Evolutionary conservation across 345 rosid species (phyloP).

Genomic region (Dipteronia dyeriana): DNA sequence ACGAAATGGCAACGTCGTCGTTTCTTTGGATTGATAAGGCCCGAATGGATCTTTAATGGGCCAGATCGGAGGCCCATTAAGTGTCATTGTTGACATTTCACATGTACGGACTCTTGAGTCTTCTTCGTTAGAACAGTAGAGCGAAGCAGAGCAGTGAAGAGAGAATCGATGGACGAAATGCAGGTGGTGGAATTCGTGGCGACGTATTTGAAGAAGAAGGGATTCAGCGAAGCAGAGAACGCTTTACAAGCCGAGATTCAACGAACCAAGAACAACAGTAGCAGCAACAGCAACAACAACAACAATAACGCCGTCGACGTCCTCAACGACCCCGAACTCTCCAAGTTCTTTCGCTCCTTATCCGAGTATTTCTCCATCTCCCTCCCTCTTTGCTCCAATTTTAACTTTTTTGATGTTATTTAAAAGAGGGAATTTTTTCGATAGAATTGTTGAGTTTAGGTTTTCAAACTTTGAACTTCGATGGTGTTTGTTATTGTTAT

Average conservation of each 20-base stretch:
- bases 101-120: no score
- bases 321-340: slow-evolving; percentile 71
- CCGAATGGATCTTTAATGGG: no score
- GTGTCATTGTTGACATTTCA: no score
- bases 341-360: slow-evolving; percentile 68
- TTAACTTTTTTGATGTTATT: not conserved
- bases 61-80: no score
- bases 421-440: not conserved
- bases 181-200: slow-evolving; percentile 58
- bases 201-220: slow-evolving; percentile 86
- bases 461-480: not conserved
- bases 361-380: slow-evolving; percentile 49
- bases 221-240: slow-evolving; percentile 65
- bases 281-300: slow-evolving; percentile 22
- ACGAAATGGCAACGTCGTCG: no score
- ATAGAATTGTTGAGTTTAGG: not conserved
- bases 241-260: slow-evolving; percentile 70
- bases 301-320: slow-evolving; percentile 37
- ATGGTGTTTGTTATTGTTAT: not conserved
- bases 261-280: slow-evolving; percentile 33
- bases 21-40: no score
- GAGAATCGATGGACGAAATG: slow-evolving; percentile 52
- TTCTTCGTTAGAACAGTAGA: no score
- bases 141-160: not conserved
- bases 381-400: not conserved